Base-by-base conservation (phyloP, 176 grass and related monocot genomes). In the sorghum (Sorghum bicolor) region DNA sequence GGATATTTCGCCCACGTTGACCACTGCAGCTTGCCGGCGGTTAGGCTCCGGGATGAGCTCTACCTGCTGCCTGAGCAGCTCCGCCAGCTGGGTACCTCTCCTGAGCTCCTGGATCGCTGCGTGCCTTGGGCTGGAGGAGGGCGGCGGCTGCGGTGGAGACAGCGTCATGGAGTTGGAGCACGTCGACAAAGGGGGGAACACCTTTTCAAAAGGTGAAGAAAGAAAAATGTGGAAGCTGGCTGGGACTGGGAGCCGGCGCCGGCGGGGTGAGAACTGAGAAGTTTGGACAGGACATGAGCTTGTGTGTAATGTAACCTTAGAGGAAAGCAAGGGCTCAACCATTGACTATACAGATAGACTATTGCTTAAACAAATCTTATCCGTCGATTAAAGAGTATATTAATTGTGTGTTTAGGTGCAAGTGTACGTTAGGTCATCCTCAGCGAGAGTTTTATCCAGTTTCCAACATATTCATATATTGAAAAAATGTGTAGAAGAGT, bases 91-190 rank as follows among this genome's bases (percentile, higher is more conserved):
- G 7, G 52, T 40, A 10, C 83, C 83, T 41, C 38, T 89, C 33
- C 64, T 39, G 55, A 89, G 72, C 53, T 89, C 83, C 83, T 76
- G 72, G 14, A 89, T 86, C 52, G 70, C 78, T 2, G 71, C 77
- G 39, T 85, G 52, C 15, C 64, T 76, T 41, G 30, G 78, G 63
- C 80, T 43, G 25, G 58, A 53, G 62, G 26, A 7, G 31, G 53
- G 40, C 7, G 63, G 71, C 20, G 31, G 52, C 48, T 30, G 19
- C 53, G 78, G 26, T 24, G 50, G 50, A 30, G 20, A 17, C 64
- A 28, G 48, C 63, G 14, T 89, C 69, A 45, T 70, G 52, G 14
- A 61, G 37, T 48, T 80, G 13, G 70, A 77, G 44, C 53, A 53
- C 72, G 26, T 81, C n/a, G 77, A 67, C 82, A 64, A 70, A 61